Evolutionary conservation across 1,284 basidiomycete species (phyloP), one percentile per base, ranked within the genome.

Genomic region (Coniferiporia sulphurascens): DNA sequence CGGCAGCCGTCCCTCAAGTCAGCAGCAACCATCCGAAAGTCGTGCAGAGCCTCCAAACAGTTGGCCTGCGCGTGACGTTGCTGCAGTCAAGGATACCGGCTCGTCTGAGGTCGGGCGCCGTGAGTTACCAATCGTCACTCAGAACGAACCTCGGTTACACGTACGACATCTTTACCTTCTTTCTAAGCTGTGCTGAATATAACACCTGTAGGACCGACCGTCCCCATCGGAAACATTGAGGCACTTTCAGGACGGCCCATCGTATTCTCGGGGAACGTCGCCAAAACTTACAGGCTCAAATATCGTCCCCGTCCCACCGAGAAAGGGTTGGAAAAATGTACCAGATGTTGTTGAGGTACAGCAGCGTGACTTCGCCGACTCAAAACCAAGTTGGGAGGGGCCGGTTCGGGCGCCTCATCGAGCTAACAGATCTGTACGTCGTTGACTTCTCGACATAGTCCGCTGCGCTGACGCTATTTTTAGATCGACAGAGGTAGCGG

Each of bases 261-360:
- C 19, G 2, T 15, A 17, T 48, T 12, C 41, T 32, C 53, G 41
- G 17, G 36, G 21, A 10, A 48, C 45, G 9, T 49, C 52, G 8
- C 52, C 46, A 34, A 54, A 50, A 38, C 53, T 55, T 41, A 50
- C 58, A n/a, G 45, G 52, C 8, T 45, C 52, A 2, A 59, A 59
- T n/a, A 55, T 22, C 35, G 48, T 59, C 34, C 52, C 58, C 17
- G 58, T 59, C 15, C 58, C 52, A 10, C 46, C 52, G 1, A 49
- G 36, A 27, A 59, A 55, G 48, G 38, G 46, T 7, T 55, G 52
- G 58, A 38, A 27, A 22, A 35, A 38, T 19, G 48, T 21, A 15
- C 21, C 38, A 22, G 44, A 15, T 19, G n/a, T 17, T n/a, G 13
- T 17, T 48, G 57, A n/a, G 15, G 13, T n/a, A 34, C 32, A 15